Evolutionary conservation across 805 yeast species (phyloP).

Genomic region (Yarrowia hollandica): DNA sequence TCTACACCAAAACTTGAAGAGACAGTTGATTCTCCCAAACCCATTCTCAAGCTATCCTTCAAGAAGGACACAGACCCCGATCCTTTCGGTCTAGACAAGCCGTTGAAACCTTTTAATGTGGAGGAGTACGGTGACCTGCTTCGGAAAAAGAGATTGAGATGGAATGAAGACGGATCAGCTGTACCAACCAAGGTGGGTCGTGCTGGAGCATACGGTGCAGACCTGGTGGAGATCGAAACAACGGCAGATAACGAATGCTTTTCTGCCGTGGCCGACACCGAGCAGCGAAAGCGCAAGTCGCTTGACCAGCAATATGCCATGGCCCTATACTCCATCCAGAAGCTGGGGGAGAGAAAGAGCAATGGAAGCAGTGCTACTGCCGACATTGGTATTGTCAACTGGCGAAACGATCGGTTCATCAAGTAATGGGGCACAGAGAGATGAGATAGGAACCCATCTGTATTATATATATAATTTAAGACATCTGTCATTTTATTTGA

Average conservation of each 20-base stretch:
- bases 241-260: not conserved
- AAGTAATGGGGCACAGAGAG: not conserved
- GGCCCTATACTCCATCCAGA: constrained; percentile 25
- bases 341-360: constrained; percentile 19
- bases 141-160: constrained; percentile 10
- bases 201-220: constrained; percentile 25
- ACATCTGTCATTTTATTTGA: not conserved
- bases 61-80: constrained; percentile 24
- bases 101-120: constrained; percentile 13
- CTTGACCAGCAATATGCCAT: constrained; percentile 24
- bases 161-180: constrained; percentile 21
- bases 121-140: not conserved
- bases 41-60: constrained; percentile 22
- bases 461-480: constrained; percentile 18
- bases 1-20: constrained; percentile 4
- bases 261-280: not conserved
- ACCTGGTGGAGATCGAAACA: not conserved
- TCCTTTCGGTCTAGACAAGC: constrained; percentile 20
- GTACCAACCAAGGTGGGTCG: not conserved
- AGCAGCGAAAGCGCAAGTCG: constrained; percentile 19
- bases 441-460: not conserved
- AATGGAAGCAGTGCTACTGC: constrained; percentile 24
- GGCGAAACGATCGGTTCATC: constrained; percentile 26
- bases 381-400: constrained; percentile 21
- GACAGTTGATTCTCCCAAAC: constrained; percentile 18